Percentiles rank a stretch among this genome's conserved stretches.
These are phyloP conservation scores for Aspergillus kassunensis DNA, from an alignment of 495 filamentous ascomycete species.

Conservation along the genomic window DNA sequence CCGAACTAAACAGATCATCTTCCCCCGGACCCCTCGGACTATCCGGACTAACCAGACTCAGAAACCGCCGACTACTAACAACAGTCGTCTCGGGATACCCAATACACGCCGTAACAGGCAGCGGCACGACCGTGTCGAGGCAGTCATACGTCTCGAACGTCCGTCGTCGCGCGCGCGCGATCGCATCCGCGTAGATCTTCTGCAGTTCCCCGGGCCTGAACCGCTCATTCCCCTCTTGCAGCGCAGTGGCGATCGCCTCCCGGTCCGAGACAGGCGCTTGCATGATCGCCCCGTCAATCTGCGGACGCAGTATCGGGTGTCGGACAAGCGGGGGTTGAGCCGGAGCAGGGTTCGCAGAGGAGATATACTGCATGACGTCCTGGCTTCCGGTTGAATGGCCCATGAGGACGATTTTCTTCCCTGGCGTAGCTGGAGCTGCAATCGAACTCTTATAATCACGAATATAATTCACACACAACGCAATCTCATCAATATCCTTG, in stretches of 20 bases:
- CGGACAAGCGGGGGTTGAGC: too few relatives aligned
- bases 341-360: conserved; percentile 2
- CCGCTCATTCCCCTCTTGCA: conserved; percentile 20
- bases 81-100: not conserved
- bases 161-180: not conserved
- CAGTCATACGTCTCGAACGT: not conserved
- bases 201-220: conserved; percentile 21
- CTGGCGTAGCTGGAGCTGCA: not conserved
- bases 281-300: conserved; percentile 68
- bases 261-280: conserved; percentile 74
- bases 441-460: conserved; percentile 27
- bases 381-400: conserved; percentile 10
- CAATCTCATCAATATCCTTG: conserved; percentile 66
- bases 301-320: conserved; percentile 17
- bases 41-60: conserved; percentile 56
- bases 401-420: conserved; percentile 29
- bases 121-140: conserved; percentile 3
- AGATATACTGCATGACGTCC: conserved; percentile 9
- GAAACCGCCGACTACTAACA: conserved; percentile 16
- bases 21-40: conserved; percentile 53
- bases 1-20: conserved; percentile 85
- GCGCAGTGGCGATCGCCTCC: conserved; percentile 50
- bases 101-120: not conserved
- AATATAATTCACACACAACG: conserved; percentile 62
- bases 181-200: conserved; percentile 17